phyloP scores from a whole-genome alignment of 2,329 filamentous ascomycete genomes.

The Pestalotiopsis sp. region DNA sequence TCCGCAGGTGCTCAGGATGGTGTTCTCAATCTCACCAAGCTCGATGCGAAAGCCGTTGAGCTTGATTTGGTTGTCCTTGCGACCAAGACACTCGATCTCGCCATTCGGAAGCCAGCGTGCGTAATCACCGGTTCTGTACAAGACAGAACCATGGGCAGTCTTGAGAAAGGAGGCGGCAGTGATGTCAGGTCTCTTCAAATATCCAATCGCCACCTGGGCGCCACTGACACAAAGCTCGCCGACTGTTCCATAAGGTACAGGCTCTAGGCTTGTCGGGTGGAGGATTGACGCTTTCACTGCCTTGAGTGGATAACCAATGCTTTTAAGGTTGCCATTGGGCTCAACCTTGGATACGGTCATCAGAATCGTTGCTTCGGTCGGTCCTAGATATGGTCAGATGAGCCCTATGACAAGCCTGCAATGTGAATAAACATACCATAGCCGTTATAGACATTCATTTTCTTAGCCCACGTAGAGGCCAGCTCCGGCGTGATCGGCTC shows the following conservation, averaged over 20 bases:
- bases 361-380: slow-evolving; percentile 28
- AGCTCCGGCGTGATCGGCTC: slow-evolving; percentile 31
- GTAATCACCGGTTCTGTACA: slow-evolving; percentile 38
- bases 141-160: slow-evolving; percentile 20
- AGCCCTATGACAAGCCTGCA: not conserved
- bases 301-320: slow-evolving; percentile 13
- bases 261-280: slow-evolving; percentile 37
- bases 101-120: slow-evolving; percentile 29
- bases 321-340: slow-evolving; percentile 14
- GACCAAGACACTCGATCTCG: slow-evolving; percentile 36
- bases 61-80: slow-evolving; percentile 51
- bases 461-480: slow-evolving; percentile 17
- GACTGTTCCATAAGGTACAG: slow-evolving; percentile 33
- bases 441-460: slow-evolving; percentile 12
- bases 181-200: slow-evolving; percentile 35
- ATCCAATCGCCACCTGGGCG: slow-evolving; percentile 31
- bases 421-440: slow-evolving; percentile 17
- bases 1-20: slow-evolving; percentile 26
- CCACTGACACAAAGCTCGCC: slow-evolving; percentile 42
- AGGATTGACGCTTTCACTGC: slow-evolving; percentile 38
- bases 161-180: slow-evolving; percentile 37
- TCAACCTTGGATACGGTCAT: slow-evolving; percentile 17
- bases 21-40: slow-evolving; percentile 44
- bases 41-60: slow-evolving; percentile 49
- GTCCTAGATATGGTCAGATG: slow-evolving; percentile 11